Conservation (phyloP, 768 basidiomycete genomes). For the Rhodotorula kratochvilovae region DNA sequence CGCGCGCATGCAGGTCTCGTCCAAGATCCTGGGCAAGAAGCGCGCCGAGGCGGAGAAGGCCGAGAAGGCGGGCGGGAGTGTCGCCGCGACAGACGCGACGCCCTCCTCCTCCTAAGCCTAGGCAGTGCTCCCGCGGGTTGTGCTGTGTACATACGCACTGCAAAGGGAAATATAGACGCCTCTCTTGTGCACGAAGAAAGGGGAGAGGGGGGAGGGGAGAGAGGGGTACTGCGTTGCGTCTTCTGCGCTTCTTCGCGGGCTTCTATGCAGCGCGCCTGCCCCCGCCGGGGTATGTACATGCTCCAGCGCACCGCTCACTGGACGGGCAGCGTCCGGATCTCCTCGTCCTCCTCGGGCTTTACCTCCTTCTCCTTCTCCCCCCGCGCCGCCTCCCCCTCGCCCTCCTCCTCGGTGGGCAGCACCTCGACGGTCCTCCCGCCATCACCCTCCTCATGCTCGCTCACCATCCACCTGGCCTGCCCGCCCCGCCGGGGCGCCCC, state of each 20-base stretch:
- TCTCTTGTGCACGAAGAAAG: no score
- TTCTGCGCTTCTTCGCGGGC: no score
- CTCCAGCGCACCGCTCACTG: no score
- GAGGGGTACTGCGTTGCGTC: no score
- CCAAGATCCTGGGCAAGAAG: constrained; percentile 34
- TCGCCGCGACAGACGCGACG: not conserved
- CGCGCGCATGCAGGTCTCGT: constrained; percentile 10
- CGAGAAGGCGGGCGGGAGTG: not conserved
- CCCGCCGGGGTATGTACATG: no score
- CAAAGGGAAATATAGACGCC: no score
- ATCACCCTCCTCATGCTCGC: not conserved
- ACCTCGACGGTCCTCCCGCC: constrained; percentile 14
- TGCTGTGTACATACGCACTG: no score
- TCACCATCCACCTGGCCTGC: constrained; percentile 53
- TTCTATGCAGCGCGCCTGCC: no score
- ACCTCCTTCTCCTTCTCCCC: not conserved
- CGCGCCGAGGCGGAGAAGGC: constrained; percentile 24
- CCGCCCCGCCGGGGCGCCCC: constrained; percentile 41
- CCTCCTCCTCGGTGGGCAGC: not conserved
- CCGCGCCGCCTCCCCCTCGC: not conserved
- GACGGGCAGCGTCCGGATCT: not conserved
- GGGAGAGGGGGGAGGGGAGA: no score
- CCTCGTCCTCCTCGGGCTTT: not conserved
- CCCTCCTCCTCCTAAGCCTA: not conserved
- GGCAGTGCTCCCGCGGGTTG: no score